phyloP scores from a whole-genome alignment of 1,139 yeast species.

The Blastobotrys indianensis region DNA sequence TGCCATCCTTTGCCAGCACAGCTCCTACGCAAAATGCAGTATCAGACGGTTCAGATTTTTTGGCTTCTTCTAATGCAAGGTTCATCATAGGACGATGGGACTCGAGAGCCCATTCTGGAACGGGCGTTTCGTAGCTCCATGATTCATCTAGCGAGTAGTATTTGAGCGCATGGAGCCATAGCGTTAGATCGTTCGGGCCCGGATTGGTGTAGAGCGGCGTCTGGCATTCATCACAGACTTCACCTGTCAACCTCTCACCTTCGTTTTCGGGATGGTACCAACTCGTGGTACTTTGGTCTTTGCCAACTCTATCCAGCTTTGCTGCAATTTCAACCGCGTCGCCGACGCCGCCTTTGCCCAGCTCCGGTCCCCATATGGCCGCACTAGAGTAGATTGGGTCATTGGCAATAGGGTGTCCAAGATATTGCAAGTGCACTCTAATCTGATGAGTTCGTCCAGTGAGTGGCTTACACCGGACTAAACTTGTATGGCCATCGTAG shows the following conservation, averaged over 20 bases:
- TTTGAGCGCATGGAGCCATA: constrained; percentile 86
- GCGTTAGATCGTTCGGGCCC: constrained; percentile 72
- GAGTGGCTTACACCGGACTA: constrained; percentile 76
- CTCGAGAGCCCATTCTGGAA: constrained; percentile 82
- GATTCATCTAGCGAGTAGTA: constrained; percentile 50
- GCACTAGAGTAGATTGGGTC: constrained; percentile 80
- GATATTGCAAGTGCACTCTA: constrained; percentile 79
- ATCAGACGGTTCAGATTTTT: constrained; percentile 72
- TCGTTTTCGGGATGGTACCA: constrained; percentile 42
- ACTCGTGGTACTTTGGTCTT: constrained; percentile 57
- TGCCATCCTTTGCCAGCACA: constrained; percentile 61
- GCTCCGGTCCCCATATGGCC: constrained; percentile 61
- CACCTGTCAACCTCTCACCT: constrained; percentile 59
- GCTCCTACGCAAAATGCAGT: constrained; percentile 96
- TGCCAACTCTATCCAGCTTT: constrained; percentile 60
- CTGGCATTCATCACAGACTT: constrained; percentile 59
- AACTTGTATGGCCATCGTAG: constrained; percentile 56
- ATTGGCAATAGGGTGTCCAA: constrained; percentile 89
- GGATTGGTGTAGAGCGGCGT: constrained; percentile 83
- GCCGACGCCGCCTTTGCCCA: constrained; percentile 51
- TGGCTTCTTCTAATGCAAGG: constrained; percentile 69
- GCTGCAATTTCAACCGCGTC: constrained; percentile 43
- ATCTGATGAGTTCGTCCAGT: constrained; percentile 97
- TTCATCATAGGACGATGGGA: constrained; percentile 51
- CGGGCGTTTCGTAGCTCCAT: constrained; percentile 76